Percentiles rank a stretch among this genome's conserved stretches.
Conservation (phyloP, 2,329 filamentous ascomycete species). For the Stachybotrys chartarum region DNA sequence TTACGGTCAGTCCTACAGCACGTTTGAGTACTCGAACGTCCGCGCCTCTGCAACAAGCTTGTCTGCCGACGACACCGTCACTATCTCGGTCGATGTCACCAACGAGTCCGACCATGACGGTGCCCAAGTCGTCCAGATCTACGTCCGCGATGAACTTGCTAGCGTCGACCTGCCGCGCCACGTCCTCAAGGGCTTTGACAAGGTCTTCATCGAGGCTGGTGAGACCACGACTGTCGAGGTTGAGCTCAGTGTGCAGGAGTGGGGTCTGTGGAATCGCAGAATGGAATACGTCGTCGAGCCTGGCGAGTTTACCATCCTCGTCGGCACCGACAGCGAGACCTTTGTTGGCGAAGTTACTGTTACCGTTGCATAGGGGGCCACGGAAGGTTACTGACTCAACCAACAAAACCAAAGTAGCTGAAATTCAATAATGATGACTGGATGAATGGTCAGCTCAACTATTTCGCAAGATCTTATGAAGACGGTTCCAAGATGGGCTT, state of each 20-base stretch:
- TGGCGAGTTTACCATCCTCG: conserved; percentile 56
- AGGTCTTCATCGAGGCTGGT: conserved; percentile 53
- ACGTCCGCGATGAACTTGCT: conserved; percentile 55
- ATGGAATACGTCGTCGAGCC: conserved; percentile 71
- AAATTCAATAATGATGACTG: too few species aligned
- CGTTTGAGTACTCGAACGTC: conserved; percentile 51
- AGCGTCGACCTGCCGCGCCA: conserved; percentile 59
- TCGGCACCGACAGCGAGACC: conserved; percentile 54
- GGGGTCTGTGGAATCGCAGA: conserved; percentile 50
- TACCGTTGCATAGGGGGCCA: conserved; percentile 28
- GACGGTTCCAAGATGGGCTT: too few species aligned
- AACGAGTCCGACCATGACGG: conserved; percentile 52
- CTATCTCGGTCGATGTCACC: conserved; percentile 52
- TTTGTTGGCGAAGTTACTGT: conserved; percentile 49
- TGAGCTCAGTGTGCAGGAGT: conserved; percentile 45
- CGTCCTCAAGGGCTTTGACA: conserved; percentile 60
- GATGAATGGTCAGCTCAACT: too few species aligned
- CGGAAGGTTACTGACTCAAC: too few species aligned
- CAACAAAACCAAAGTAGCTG: too few species aligned
- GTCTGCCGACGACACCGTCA: conserved; percentile 44
- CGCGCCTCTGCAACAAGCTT: conserved; percentile 41
- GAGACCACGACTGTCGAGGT: conserved; percentile 46
- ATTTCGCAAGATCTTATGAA: too few species aligned
- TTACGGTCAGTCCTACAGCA: conserved; percentile 59
- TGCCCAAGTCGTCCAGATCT: conserved; percentile 62